phyloP scores from a whole-genome alignment of 257 asterid genomes.

The Echium plantagineum region DNA sequence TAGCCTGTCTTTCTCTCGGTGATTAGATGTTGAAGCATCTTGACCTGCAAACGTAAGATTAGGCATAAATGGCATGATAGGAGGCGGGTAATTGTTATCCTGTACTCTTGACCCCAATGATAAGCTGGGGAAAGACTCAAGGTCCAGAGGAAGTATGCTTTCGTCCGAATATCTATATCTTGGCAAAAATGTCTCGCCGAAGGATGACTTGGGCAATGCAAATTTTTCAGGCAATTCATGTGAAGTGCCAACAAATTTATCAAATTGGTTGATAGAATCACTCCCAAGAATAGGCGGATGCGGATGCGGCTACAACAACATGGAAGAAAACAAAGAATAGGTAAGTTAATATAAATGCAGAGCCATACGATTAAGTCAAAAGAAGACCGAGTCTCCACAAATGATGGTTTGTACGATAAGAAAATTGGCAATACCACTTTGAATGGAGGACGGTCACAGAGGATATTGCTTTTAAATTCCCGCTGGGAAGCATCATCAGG shows the following conservation, averaged over 20 bases:
- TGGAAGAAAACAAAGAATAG: neutral
- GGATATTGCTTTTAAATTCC: slow-evolving; percentile 25
- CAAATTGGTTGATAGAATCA: slow-evolving; percentile 38
- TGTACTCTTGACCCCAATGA: slow-evolving; percentile 64
- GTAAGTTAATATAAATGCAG: neutral
- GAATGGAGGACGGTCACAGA: slow-evolving; percentile 32
- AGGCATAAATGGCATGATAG: slow-evolving; percentile 57
- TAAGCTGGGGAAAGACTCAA: slow-evolving; percentile 57
- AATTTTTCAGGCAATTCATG: slow-evolving; percentile 63
- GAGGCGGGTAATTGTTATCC: slow-evolving; percentile 43
- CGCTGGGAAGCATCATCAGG: slow-evolving; percentile 20
- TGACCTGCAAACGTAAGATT: slow-evolving; percentile 46
- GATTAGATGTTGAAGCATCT: slow-evolving; percentile 41
- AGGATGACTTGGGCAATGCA: slow-evolving; percentile 57
- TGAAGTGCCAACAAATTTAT: slow-evolving; percentile 30
- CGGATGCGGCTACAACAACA: slow-evolving; percentile 45
- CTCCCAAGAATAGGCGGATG: slow-evolving; percentile 36
- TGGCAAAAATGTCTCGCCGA: slow-evolving; percentile 58
- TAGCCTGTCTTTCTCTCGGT: slow-evolving; percentile 49
- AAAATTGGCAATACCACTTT: slow-evolving; percentile 33
- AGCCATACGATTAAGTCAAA: neutral
- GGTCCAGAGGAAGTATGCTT: slow-evolving; percentile 31
- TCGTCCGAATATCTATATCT: slow-evolving; percentile 46
- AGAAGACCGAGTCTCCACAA: neutral
- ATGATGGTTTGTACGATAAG: neutral